These are phyloP conservation scores for Berberis vulgaris DNA, from an alignment of 164 flowering plant genomes.

Conservation along the genomic window DNA sequence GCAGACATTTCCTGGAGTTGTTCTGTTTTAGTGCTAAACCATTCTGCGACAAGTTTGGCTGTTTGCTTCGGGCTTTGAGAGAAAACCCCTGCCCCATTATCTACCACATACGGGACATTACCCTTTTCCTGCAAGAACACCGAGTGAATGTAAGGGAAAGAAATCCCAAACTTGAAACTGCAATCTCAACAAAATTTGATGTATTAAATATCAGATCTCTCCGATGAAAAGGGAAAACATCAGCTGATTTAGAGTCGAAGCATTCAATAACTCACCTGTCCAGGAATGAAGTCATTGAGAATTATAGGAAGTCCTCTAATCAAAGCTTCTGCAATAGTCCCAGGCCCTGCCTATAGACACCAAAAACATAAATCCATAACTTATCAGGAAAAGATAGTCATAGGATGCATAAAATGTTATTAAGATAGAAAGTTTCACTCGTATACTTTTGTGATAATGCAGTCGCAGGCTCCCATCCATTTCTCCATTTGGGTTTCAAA, in stretches of 20 bases:
- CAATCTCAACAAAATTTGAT: no score
- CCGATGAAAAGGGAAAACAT: no score
- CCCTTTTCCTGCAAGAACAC: slow-evolving; percentile 65
- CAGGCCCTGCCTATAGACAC: slow-evolving; percentile 82
- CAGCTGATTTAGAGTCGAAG: background rate
- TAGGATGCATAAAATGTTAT: background rate
- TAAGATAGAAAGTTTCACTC: no score
- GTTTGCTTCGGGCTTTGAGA: slow-evolving; percentile 77
- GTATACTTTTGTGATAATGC: no score
- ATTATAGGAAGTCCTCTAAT: slow-evolving; percentile 94
- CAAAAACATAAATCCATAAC: background rate
- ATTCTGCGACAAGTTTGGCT: slow-evolving; percentile 65
- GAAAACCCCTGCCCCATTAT: slow-evolving; percentile 93
- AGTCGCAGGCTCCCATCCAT: no score
- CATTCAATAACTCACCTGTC: slow-evolving; percentile 54
- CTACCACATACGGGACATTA: slow-evolving; percentile 91
- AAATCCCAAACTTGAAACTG: no score
- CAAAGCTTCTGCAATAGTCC: slow-evolving; percentile 95
- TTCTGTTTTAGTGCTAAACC: slow-evolving; percentile 81
- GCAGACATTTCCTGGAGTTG: slow-evolving; percentile 77
- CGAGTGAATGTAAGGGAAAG: background rate
- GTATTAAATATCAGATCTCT: no score
- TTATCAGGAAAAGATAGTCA: background rate
- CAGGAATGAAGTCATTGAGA: slow-evolving; percentile 95
- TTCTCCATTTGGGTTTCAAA: no score